phyloP scores from a whole-genome alignment of 2,329 filamentous ascomycete genomes.

The Epichloe uncinata region DNA sequence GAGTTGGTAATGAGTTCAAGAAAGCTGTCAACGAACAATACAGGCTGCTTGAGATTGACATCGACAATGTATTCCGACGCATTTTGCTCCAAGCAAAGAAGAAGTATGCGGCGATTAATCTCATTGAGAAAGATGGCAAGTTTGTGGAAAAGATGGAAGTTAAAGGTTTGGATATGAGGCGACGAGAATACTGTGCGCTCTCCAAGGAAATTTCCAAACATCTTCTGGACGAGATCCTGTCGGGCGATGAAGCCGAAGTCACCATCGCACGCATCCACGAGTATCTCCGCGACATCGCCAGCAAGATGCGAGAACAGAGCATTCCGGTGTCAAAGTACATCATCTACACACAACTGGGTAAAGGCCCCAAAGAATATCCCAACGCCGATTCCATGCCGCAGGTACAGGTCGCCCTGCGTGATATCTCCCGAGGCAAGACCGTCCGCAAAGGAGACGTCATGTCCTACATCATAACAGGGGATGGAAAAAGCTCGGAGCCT shows the following conservation, averaged over 20 bases:
- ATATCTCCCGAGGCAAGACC: constrained; percentile 73
- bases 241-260: constrained; percentile 79
- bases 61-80: constrained; percentile 91
- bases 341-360: constrained; percentile 95
- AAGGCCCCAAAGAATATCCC: constrained; percentile 83
- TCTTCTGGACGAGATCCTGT: constrained; percentile 87
- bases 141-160: constrained; percentile 92
- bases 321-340: constrained; percentile 81
- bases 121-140: constrained; percentile 79
- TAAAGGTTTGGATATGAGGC: constrained; percentile 95
- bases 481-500: constrained; percentile 50
- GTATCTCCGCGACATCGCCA: constrained; percentile 71
- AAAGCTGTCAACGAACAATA: constrained; percentile 89
- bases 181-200: constrained; percentile 88
- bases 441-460: constrained; percentile 93
- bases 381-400: constrained; percentile 94
- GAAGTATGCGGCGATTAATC: constrained; percentile 95
- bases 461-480: constrained; percentile 81
- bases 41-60: constrained; percentile 87
- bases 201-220: constrained; percentile 90
- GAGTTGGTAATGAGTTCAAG: constrained; percentile 91
- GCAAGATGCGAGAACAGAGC: constrained; percentile 69
- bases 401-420: constrained; percentile 84
- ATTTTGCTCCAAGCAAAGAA: constrained; percentile 95
- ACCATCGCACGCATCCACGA: constrained; percentile 87